Evolutionary conservation across 257 asterid species (phyloP), one percentile per base, ranked within the genome.

Genomic region (Eustoma russellianum): DNA sequence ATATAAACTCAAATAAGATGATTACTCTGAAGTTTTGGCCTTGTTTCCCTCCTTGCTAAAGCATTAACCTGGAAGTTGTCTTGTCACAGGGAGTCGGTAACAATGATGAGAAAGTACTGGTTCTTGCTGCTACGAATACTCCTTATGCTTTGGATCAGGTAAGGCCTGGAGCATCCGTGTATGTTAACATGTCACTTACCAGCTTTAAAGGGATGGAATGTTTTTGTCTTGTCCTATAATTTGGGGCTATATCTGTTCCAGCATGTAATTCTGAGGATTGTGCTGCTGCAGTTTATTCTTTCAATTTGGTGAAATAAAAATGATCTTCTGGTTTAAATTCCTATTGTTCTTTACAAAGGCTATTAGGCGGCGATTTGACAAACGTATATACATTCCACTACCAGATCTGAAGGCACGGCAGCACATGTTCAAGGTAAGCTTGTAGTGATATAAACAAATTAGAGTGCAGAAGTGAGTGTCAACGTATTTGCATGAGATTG

Each of bases 131-230:
- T 14, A 92, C 98, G 12, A 92, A 88, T 74, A 92, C 98, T 60
- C 98, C 98, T 15, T 88, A 92, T 69, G 82, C 98, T 59, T 86
- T 88, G 56, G 98, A 92, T 73, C 97, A 88, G 97, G 99, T 92
- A 73, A 70, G 24, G 38, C n/a, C 53, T 30, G 17, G 57, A 33
- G 40, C 9, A 50, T 19, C 17, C 6, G 13, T 4, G 9, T 48
- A 19, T 2, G 17, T 33, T 44, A 9, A 12, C 16, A 40, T 13
- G 18, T 55, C 51, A 19, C 14, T 2, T 46, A 14, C 35, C 5
- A 24, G 30, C 47, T 56, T 57, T 52, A 24, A 17, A 33, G 45
- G 48, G 17, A 17, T n/a, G 7, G 14, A 30, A 19, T 13, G 2
- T 4, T 24, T 24, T 24, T 24, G 50, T 50, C 11, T 2, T n/a